Percentiles rank a stretch among this genome's conserved stretches.
Conservation (phyloP, 805 yeast genomes). For the Teunomyces barrocoloradensis region DNA sequence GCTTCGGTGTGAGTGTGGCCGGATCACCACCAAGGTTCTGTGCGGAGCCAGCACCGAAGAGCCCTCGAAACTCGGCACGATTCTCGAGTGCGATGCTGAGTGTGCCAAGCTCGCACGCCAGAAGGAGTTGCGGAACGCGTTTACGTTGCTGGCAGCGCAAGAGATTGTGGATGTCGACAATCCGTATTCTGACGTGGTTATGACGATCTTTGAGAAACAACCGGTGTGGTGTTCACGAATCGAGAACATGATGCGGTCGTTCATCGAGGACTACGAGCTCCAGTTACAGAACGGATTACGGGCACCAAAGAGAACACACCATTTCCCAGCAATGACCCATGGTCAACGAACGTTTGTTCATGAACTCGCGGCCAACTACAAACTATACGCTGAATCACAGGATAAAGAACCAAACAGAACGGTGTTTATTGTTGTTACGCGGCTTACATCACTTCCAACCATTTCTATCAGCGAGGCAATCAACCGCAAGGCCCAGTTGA, state of each 20-base stretch:
- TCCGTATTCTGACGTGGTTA: constrained; percentile 46
- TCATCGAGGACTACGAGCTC: constrained; percentile 39
- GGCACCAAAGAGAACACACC: constrained; percentile 38
- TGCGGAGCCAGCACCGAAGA: constrained; percentile 54
- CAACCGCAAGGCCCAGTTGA: constrained; percentile 13
- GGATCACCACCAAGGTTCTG: constrained; percentile 41
- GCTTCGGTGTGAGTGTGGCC: constrained; percentile 65
- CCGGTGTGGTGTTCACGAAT: constrained; percentile 65
- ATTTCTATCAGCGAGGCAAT: constrained; percentile 47
- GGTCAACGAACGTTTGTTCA: constrained; percentile 72
- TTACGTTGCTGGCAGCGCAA: constrained; percentile 27
- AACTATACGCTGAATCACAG: constrained; percentile 66
- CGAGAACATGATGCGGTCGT: constrained; percentile 50
- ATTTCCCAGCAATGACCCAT: constrained; percentile 71
- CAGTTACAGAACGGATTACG: constrained; percentile 15
- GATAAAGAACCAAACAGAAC: constrained; percentile 79
- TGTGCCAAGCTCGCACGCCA: constrained; percentile 65
- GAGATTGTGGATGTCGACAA: constrained; percentile 15
- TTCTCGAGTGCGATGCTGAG: constrained; percentile 63
- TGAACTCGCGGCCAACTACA: constrained; percentile 58
- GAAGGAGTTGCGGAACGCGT: constrained; percentile 59
- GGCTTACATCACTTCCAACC: constrained; percentile 38
- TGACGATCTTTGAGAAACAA: constrained; percentile 53
- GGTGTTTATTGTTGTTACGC: constrained; percentile 53
- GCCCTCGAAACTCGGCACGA: constrained; percentile 33